A percentile compares a stretch with the other conserved stretches of the same genome.
These are phyloP conservation scores for Pseudogymnoascus sp. DNA, from an alignment of 2,329 filamentous ascomycete species.

Conservation along the genomic window DNA sequence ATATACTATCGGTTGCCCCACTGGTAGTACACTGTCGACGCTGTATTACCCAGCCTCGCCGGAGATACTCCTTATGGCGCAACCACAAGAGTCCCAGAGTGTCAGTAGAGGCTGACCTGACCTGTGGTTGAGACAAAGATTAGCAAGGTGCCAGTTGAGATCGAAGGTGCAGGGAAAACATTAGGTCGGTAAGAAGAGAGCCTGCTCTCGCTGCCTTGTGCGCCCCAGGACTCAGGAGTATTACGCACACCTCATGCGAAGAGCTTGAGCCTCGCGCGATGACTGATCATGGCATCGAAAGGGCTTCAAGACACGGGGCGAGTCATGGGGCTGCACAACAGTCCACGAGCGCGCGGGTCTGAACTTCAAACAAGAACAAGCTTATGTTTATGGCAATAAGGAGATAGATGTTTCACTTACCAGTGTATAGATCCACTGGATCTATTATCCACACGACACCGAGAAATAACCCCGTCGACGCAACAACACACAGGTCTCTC, in stretches of 20 bases:
- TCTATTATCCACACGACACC: conserved; percentile 4
- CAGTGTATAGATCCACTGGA: conserved; percentile 1
- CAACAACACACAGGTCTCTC: background rate
- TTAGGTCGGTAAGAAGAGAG: background rate
- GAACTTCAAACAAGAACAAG: background rate
- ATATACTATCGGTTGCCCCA: conserved; percentile 7
- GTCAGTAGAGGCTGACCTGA: conserved; percentile 5
- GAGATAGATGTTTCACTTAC: background rate
- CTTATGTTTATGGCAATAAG: conserved; percentile 3
- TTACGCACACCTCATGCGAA: background rate
- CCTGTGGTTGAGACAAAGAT: background rate
- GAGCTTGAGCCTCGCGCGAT: background rate
- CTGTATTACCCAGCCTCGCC: conserved; percentile 6
- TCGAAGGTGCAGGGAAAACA: background rate
- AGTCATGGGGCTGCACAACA: background rate
- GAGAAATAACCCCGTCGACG: background rate
- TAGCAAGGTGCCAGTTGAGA: background rate
- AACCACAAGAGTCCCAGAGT: conserved; percentile 4
- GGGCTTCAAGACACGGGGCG: background rate
- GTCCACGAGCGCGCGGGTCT: background rate
- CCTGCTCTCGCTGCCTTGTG: background rate
- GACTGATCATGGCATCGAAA: background rate
- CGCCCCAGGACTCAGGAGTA: background rate
- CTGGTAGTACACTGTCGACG: conserved; percentile 8
- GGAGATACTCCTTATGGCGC: background rate